phyloP scores from a whole-genome alignment of 2,329 filamentous ascomycete genomes.

The Colletotrichum orbiculare region DNA sequence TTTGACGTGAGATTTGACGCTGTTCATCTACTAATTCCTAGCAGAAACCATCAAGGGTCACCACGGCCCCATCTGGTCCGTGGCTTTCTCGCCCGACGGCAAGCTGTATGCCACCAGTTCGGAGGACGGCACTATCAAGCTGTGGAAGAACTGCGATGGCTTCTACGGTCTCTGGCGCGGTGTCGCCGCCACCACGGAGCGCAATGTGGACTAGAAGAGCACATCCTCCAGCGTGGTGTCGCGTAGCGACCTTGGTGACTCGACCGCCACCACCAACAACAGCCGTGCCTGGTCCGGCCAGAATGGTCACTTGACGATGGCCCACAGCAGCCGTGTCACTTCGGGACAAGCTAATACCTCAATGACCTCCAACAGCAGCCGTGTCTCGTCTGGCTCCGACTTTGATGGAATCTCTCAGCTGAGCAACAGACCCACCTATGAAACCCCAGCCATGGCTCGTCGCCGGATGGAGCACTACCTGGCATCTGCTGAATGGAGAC shows the following conservation, averaged over 20 bases:
- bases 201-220: slow-evolving; percentile 35
- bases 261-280: slow-evolving; percentile 23
- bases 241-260: slow-evolving; percentile 22
- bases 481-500: slow-evolving; percentile 6
- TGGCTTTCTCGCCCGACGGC: slow-evolving; percentile 93
- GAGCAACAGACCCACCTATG: slow-evolving; percentile 26
- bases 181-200: slow-evolving; percentile 42
- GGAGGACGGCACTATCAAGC: slow-evolving; percentile 97
- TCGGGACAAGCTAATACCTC: slow-evolving; percentile 9
- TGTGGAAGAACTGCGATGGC: slow-evolving; percentile 80
- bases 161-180: slow-evolving; percentile 73
- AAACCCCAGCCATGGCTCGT: slow-evolving; percentile 29
- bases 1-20: slow-evolving; percentile 31
- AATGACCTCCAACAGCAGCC: slow-evolving; percentile 25
- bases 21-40: slow-evolving; percentile 23
- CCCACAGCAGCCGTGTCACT: slow-evolving; percentile 9
- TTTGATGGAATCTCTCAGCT: slow-evolving; percentile 20
- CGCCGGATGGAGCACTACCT: slow-evolving; percentile 27
- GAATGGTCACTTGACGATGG: slow-evolving; percentile 17
- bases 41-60: slow-evolving; percentile 94
- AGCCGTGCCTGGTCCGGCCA: slow-evolving; percentile 20
- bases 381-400: slow-evolving; percentile 29
- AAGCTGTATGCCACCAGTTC: slow-evolving; percentile 97
- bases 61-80: slow-evolving; percentile 96
- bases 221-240: slow-evolving; percentile 30